Evolutionary conservation across 345 rosid species (phyloP), one percentile per base, ranked within the genome.

Genomic region (Pistacia atlantica): DNA sequence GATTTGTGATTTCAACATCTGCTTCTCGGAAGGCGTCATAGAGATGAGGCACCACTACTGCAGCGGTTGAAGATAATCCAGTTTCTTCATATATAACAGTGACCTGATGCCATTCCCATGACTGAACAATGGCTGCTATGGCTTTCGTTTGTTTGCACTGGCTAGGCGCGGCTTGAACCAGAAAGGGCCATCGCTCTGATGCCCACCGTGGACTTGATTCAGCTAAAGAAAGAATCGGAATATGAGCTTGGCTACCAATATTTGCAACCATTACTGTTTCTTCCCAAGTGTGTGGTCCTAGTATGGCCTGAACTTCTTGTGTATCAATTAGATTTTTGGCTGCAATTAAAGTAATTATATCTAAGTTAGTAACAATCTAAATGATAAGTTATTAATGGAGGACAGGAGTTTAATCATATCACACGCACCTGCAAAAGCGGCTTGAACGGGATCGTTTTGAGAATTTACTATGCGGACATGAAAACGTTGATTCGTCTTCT

Each of bases 221-320:
- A 64, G 70, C 69, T 14, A 74, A 65, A 52, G 77, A 74, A 64
- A 74, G 68, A 64, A 74, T 37, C 5, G 77, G 77, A 12, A 64
- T 13, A 0, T 14, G 20, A 51, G 70, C 61, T n/a, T 52, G 62
- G 62, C 31, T 64, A 33, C 62, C 20, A 20, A 64, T 64, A 12
- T 64, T 69, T 51, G 77, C 63, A 35, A 74, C 77, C 37, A 64
- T 60, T 35, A 17, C 56, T 52, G 62, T 61, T 54, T 74, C 77
- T 74, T 74, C 77, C 77, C 77, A 74, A 35, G 61, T 74, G 3
- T 74, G 62, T n/a, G 77, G 77, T 51, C 70, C 77, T 33, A 74
- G 2, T 33, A 74, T 74, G 37, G 63, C 77, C 25, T 64, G 38
- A 18, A 74, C 77, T 52, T 74, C n/a, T 14, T 17, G 62, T 38